Evolutionary conservation across 805 yeast species (phyloP).

Genomic region (Metschnikowia gelsemii): DNA sequence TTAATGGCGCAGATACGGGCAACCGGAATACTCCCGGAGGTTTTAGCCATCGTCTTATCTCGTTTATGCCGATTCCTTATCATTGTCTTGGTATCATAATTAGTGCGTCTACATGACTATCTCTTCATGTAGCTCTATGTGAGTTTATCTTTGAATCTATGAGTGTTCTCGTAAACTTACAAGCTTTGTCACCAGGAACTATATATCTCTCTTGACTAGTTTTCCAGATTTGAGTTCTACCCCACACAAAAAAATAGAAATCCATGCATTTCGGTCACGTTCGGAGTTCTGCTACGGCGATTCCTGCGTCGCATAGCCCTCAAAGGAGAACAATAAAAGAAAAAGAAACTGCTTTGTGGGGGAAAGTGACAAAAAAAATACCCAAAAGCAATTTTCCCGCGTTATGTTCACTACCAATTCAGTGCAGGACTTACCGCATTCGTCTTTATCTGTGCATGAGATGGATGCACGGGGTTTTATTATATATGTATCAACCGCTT

Average conservation of each 20-base stretch:
- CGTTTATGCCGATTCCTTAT: constrained; percentile 3
- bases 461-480: constrained; percentile 6
- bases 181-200: no score
- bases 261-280: background rate
- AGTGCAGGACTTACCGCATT: constrained; percentile 6
- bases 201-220: no score
- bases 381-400: constrained; percentile 6
- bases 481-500: constrained; percentile 2
- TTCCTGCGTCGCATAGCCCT: background rate
- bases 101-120: background rate
- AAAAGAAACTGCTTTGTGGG: background rate
- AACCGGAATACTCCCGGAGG: no score
- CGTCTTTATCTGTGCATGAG: constrained; percentile 14
- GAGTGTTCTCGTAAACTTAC: background rate
- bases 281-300: constrained; percentile 7
- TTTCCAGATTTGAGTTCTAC: background rate
- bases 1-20: background rate
- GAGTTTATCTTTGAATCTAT: background rate
- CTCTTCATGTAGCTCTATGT: background rate
- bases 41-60: no score
- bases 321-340: background rate
- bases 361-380: background rate
- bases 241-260: background rate
- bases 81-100: no score
- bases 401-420: background rate